Percentiles rank a stretch among this genome's conserved stretches.
Conservation (phyloP, 108 stramenopile species). For the Aurantiochytrium sp. region DNA sequence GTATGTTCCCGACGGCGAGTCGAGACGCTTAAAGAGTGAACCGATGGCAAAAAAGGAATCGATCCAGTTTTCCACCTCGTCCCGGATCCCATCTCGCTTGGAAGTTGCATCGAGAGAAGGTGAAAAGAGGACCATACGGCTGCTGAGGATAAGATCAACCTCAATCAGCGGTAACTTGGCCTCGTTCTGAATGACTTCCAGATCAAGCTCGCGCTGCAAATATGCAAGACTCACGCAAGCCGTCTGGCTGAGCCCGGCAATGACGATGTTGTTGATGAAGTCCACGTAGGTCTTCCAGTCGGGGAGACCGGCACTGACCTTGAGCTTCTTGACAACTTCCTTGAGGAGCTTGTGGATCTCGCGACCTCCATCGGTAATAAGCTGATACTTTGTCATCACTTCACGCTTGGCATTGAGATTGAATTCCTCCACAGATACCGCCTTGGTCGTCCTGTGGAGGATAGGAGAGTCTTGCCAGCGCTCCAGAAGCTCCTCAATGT, state of each 20-base stretch:
- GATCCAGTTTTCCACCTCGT: conserved; percentile 26
- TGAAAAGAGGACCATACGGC: neutral
- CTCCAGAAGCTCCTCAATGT: neutral
- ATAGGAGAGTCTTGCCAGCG: neutral
- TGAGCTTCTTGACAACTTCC: conserved; percentile 38
- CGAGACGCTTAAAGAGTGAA: conserved; percentile 37
- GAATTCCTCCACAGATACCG: neutral
- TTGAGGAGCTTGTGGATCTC: conserved; percentile 37
- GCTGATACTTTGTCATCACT: neutral
- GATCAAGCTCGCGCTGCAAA: conserved; percentile 27
- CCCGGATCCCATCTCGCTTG: neutral
- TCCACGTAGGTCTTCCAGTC: conserved; percentile 50
- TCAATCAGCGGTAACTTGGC: conserved; percentile 3
- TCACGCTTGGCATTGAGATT: neutral
- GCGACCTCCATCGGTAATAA: conserved; percentile 26
- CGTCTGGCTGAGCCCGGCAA: conserved; percentile 23
- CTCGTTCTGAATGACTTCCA: conserved; percentile 19
- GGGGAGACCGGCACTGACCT: conserved; percentile 41
- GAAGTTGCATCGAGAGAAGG: neutral
- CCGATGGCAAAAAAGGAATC: conserved; percentile 22
- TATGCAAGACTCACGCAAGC: conserved; percentile 7
- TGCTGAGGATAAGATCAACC: conserved; percentile 1
- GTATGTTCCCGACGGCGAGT: conserved; percentile 45
- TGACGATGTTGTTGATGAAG: conserved; percentile 39
- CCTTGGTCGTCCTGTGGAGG: neutral